These are phyloP conservation scores for Botrytis squamosa DNA, from an alignment of 2,329 filamentous ascomycete genomes.

Conservation along the genomic window DNA sequence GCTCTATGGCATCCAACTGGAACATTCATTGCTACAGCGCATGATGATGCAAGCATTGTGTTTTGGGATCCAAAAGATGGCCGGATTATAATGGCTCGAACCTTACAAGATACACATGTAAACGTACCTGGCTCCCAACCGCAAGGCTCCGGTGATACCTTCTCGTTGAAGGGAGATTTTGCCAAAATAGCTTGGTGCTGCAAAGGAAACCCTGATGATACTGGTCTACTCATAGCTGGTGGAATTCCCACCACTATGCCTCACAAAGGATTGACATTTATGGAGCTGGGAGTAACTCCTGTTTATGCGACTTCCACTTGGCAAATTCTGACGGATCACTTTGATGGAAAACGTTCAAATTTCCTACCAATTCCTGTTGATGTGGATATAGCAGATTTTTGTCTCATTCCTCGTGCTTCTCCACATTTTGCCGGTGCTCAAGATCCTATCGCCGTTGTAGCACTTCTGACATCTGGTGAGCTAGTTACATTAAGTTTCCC, in stretches of 20 bases:
- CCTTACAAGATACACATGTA: slow-evolving; percentile 70
- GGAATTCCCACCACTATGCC: slow-evolving; percentile 67
- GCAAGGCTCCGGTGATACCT: slow-evolving; percentile 43
- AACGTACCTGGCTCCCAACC: slow-evolving; percentile 57
- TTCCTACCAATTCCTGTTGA: slow-evolving; percentile 74
- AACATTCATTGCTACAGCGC: slow-evolving; percentile 38
- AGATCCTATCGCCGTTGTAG: slow-evolving; percentile 83
- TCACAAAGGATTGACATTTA: slow-evolving; percentile 77
- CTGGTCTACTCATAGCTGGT: slow-evolving; percentile 80
- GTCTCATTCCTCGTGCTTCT: slow-evolving; percentile 75
- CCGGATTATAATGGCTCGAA: slow-evolving; percentile 78
- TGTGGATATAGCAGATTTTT: slow-evolving; percentile 75
- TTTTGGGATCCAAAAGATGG: slow-evolving; percentile 95
- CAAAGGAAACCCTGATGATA: slow-evolving; percentile 91
- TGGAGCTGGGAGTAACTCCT: slow-evolving; percentile 86
- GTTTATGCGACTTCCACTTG: slow-evolving; percentile 89
- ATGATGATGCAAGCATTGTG: slow-evolving; percentile 76
- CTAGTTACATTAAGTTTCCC: slow-evolving; percentile 89
- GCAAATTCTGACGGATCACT: slow-evolving; percentile 76
- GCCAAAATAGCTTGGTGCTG: slow-evolving; percentile 87
- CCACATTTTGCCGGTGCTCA: slow-evolving; percentile 86
- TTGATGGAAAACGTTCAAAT: slow-evolving; percentile 71
- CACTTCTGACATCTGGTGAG: slow-evolving; percentile 80
- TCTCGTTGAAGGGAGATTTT: slow-evolving; percentile 69
- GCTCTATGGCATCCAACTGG: slow-evolving; percentile 91